These are phyloP conservation scores for Erysimum pusillum DNA, from an alignment of 441 rosid species.

Conservation along the genomic window DNA sequence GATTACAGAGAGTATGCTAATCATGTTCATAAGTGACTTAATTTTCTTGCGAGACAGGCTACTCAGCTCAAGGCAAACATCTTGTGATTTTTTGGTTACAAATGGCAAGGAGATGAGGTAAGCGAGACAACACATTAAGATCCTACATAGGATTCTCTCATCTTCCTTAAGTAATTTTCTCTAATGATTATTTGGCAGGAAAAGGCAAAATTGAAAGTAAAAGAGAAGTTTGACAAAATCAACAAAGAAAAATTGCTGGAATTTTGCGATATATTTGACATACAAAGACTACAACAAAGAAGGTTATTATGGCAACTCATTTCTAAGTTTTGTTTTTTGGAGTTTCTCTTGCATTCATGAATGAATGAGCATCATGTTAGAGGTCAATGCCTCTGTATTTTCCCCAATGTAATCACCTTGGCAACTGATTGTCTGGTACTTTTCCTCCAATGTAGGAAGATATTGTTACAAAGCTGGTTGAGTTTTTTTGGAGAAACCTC, in stretches of 20 bases:
- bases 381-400: slow-evolving; percentile 21
- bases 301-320: slow-evolving; percentile 53
- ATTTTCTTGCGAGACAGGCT: slow-evolving; percentile 73
- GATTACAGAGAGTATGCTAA: slow-evolving; percentile 35
- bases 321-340: slow-evolving; percentile 13
- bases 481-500: slow-evolving; percentile 90
- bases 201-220: slow-evolving; percentile 80
- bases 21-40: slow-evolving; percentile 27
- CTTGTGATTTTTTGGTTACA: slow-evolving; percentile 89
- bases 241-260: slow-evolving; percentile 88
- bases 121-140: neutral
- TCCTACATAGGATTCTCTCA: neutral
- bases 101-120: slow-evolving; percentile 95
- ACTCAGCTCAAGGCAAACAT: slow-evolving; percentile 82
- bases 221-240: slow-evolving; percentile 88
- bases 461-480: slow-evolving; percentile 68
- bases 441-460: slow-evolving; percentile 66
- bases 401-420: slow-evolving; percentile 12
- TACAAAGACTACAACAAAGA: slow-evolving; percentile 74
- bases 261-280: slow-evolving; percentile 84
- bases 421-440: slow-evolving; percentile 28
- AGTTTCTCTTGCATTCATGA: slow-evolving; percentile 18
- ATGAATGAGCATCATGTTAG: slow-evolving; percentile 17
- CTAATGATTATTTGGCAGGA: slow-evolving; percentile 62
- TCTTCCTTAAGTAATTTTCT: slow-evolving; percentile 21